These are phyloP conservation scores for Afroboletus lepidellus DNA, from an alignment of 1,284 basidiomycete species.

Conservation along the genomic window DNA sequence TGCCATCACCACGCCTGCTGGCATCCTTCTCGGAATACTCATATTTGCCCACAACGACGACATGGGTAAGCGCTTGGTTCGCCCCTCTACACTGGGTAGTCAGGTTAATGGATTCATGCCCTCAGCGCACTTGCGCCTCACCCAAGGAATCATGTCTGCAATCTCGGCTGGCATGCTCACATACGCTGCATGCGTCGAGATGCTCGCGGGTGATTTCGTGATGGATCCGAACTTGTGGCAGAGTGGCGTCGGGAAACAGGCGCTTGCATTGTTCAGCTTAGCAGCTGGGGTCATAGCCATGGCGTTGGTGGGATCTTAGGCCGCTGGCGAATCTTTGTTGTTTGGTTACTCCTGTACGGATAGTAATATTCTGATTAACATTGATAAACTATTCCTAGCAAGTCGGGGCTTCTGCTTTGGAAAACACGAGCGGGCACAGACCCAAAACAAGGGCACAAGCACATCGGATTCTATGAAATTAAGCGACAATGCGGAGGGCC, in stretches of 20 bases:
- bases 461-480: no score
- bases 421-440: no score
- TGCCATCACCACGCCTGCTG: slow-evolving; percentile 67
- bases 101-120: neutral
- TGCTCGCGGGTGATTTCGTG: slow-evolving; percentile 78
- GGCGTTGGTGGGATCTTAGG: slow-evolving; percentile 36
- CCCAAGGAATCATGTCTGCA: slow-evolving; percentile 70
- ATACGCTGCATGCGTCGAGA: slow-evolving; percentile 76
- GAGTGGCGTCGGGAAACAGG: slow-evolving; percentile 44
- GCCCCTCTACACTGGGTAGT: neutral
- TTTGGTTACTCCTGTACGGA: neutral
- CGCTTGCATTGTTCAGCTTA: slow-evolving; percentile 54
- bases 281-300: slow-evolving; percentile 55
- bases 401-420: no score
- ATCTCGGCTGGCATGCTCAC: slow-evolving; percentile 78
- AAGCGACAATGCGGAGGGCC: no score
- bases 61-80: slow-evolving; percentile 23
- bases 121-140: slow-evolving; percentile 48
- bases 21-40: slow-evolving; percentile 58
- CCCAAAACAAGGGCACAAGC: no score
- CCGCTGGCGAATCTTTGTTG: neutral
- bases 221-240: slow-evolving; percentile 53
- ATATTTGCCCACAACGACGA: slow-evolving; percentile 40
- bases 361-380: neutral
- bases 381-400: no score